Evolutionary conservation across 192 early-diverging fungal species (phyloP).

Genomic region (Neocallimastix lanati): DNA sequence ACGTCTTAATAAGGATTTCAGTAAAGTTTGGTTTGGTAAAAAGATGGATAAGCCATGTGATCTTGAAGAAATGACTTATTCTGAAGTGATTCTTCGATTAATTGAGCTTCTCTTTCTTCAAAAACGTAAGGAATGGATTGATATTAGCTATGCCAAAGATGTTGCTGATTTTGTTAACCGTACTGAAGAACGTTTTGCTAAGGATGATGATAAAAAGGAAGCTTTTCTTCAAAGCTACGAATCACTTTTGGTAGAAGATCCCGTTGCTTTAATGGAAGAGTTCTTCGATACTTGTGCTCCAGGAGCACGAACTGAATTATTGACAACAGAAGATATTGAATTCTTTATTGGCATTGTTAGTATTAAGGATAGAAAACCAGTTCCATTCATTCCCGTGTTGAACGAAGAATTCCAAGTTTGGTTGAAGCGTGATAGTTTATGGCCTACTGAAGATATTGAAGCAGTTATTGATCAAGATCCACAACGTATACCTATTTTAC

Average conservation of each 20-base stretch:
- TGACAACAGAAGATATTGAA: slow-evolving; percentile 68
- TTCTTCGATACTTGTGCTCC: slow-evolving; percentile 51
- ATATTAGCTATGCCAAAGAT: slow-evolving; percentile 42
- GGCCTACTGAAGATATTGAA: slow-evolving; percentile 74
- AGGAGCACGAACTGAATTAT: slow-evolving; percentile 40
- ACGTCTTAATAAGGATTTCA: slow-evolving; percentile 70
- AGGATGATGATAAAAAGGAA: slow-evolving; percentile 10
- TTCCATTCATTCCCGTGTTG: slow-evolving; percentile 71
- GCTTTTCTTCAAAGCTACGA: slow-evolving; percentile 43
- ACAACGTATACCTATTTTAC: slow-evolving; percentile 64
- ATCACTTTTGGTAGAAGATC: slow-evolving; percentile 31
- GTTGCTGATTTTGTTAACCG: slow-evolving; percentile 66
- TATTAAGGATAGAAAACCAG: slow-evolving; percentile 66
- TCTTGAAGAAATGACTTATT: slow-evolving; percentile 84
- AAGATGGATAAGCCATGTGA: slow-evolving; percentile 51
- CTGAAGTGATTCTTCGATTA: slow-evolving; percentile 63
- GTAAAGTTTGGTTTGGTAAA: slow-evolving; percentile 87
- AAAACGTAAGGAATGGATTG: slow-evolving; percentile 60
- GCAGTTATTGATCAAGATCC: slow-evolving; percentile 69
- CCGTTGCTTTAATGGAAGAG: slow-evolving; percentile 36
- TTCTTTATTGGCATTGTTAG: slow-evolving; percentile 57
- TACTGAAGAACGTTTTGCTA: slow-evolving; percentile 70
- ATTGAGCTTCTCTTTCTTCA: slow-evolving; percentile 53
- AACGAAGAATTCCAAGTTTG: slow-evolving; percentile 75
- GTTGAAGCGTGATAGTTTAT: slow-evolving; percentile 76